Conservation (phyloP, 345 rosid genomes). For the Ailanthus altissimus region DNA sequence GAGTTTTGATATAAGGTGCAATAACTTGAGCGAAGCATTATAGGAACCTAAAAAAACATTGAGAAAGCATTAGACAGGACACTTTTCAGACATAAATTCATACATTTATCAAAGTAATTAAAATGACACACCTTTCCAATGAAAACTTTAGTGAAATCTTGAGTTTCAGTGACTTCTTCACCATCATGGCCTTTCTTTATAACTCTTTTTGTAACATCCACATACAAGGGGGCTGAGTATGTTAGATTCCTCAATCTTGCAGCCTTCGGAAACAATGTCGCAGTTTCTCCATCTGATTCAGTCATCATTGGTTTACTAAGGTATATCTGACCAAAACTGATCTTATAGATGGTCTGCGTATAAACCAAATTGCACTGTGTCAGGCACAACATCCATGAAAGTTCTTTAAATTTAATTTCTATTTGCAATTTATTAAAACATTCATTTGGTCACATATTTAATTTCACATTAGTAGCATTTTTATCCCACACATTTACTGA, state of each 20-base stretch:
- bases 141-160: constrained; percentile 89
- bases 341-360: constrained; percentile 92
- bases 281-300: constrained; percentile 97
- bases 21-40: constrained; percentile 96
- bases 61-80: constrained; percentile 14
- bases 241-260: constrained; percentile 97
- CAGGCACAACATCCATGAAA: neutral
- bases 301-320: constrained; percentile 99
- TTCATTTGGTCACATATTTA: neutral
- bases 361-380: constrained; percentile 17
- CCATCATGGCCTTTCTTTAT: constrained; percentile 98
- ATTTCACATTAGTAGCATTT: neutral
- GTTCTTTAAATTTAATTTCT: neutral
- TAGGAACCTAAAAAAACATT: constrained; percentile 63
- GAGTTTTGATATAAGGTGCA: constrained; percentile 87
- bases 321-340: constrained; percentile 94
- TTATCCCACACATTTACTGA: neutral
- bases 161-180: constrained; percentile 94
- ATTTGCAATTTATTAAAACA: neutral
- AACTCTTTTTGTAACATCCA: constrained; percentile 88
- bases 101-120: constrained; percentile 1
- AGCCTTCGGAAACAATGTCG: constrained; percentile 94
- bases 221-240: constrained; percentile 93
- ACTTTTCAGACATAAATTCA: neutral
- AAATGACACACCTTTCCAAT: constrained; percentile 73